Base-by-base conservation (phyloP, 371 early-diverging fungal genomes). In the Mucor plumbeus region DNA sequence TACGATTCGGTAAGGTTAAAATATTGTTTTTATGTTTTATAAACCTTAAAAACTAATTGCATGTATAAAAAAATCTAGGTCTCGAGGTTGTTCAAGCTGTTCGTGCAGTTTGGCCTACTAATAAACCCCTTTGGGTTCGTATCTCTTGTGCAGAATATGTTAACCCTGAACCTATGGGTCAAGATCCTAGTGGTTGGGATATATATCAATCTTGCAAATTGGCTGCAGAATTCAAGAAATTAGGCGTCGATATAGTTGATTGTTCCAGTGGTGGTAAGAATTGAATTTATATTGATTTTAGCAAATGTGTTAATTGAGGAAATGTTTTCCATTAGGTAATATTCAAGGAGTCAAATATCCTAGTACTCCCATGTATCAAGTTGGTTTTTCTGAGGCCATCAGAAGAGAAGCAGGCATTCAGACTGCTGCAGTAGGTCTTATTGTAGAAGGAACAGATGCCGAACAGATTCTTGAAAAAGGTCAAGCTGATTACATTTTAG, bases 61-160 rank as follows among this genome's bases (percentile, higher is more conserved):
- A 21, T 21, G 19, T n/a, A n/a, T n/a, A n/a, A 50, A 19, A 21
- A 19, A 50, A 48, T 13, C 11, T 21, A 69, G 59, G 82, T 26
- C 39, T 91, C 1, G 92, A 94, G 67, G 81, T 88, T 3, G 77
- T 87, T n/a, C 58, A 72, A 17, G 84, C 79, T 0, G 89, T 94
- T 11, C 89, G 92, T 36, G 64, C 74, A 6, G 87, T 87, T 14
- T 94, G 92, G 90, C 92, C 95, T 0, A 71, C 78, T 7, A 75
- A 88, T 13, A 93, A 93, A 64, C 94, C 97, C 0, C 70, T 95
- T 40, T 94, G 92, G 68, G 82, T 93, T 59, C 89, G 96, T 36
- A 66, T 96, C 7, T 95, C 93, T 4, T 83, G 86, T 47, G 76
- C 89, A 0, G 95, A 96, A 44, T 88, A 84, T 11, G 67, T 74